Base-by-base conservation (phyloP, 345 rosid species). In the Eucalyptus albens region DNA sequence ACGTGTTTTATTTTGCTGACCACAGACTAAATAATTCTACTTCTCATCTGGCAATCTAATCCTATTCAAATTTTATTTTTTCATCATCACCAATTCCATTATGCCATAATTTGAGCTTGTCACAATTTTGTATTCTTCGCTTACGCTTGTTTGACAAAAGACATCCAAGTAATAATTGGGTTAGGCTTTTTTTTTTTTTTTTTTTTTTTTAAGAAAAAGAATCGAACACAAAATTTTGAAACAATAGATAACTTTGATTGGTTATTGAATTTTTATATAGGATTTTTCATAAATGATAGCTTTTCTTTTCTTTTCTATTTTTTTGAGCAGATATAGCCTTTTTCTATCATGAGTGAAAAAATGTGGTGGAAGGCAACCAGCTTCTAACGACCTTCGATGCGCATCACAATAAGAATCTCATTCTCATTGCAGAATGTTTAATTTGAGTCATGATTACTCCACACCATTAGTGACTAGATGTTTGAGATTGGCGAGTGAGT, bases 331-430 rank as follows among this genome's bases (percentile, higher is more conserved):
- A 16, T 50, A 59, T 59, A 26, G 65, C 31, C 8, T 60, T 60
- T 60, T 60, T 60, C 31, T 27, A 6, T 60, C 15, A 6, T 6
- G 69, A 6, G 69, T 60, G 69, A 51, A 60, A 60, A 60, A 1
- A 0, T 6, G 69, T 60, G 31, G 31, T 0, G 69, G 14, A 0
- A 60, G 69, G 0, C 0, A 0, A 60, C 31, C 0, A 1, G 8
- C 31, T 60, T 60, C 31, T 60, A 59, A 59, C 0, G 6, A 26
- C n/a, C 0, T 59, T 11, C 1, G 1, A 24, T 59, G 65, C 13
- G 12, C n/a, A 21, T 55, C 26, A 55, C 26, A 21, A 55, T 21
- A 22, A 55, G 26, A 55, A 22, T 55, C 59, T 8, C 59, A 42
- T 42, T 42, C 1, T 42, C 8, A 42, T 21, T 0, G 0, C 0